A percentile compares a stretch with the other conserved stretches of the same genome.
phyloP scores from a whole-genome alignment of 768 basidiomycete genomes.

The Trametes punicea region DNA sequence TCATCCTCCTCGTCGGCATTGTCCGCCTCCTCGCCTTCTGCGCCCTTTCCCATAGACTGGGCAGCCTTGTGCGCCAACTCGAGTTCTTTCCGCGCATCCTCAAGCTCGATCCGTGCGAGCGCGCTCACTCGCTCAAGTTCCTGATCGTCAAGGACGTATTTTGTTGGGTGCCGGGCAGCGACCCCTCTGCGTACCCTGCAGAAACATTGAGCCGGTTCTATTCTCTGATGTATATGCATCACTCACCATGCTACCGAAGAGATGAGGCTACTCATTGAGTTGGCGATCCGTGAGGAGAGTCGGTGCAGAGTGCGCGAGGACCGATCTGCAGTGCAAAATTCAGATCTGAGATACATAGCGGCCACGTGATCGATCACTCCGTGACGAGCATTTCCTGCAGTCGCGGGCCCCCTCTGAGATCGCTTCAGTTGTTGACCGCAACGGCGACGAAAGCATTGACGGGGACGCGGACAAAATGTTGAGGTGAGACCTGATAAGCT shows the following conservation, averaged over 20 bases:
- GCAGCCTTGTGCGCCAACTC: slow-evolving; percentile 78
- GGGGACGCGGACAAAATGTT: slow-evolving; percentile 20
- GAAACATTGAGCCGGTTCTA: neutral
- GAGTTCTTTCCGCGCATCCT: slow-evolving; percentile 84
- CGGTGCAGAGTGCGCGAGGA: slow-evolving; percentile 23
- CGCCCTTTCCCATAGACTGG: slow-evolving; percentile 63
- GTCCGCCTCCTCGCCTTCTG: slow-evolving; percentile 63
- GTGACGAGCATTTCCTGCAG: slow-evolving; percentile 25
- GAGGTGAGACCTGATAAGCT: neutral
- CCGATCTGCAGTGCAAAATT: neutral
- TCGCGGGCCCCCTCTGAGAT: no score
- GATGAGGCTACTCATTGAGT: slow-evolving; percentile 68
- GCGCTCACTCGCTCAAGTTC: slow-evolving; percentile 89
- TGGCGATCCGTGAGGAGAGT: slow-evolving; percentile 50
- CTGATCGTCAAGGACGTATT: slow-evolving; percentile 86
- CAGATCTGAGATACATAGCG: slow-evolving; percentile 27
- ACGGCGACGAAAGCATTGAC: slow-evolving; percentile 61
- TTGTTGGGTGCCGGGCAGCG: slow-evolving; percentile 68
- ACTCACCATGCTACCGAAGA: slow-evolving; percentile 61
- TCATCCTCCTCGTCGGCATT: slow-evolving; percentile 49
- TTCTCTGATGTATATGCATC: neutral
- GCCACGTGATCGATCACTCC: slow-evolving; percentile 60
- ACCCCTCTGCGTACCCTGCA: slow-evolving; percentile 77
- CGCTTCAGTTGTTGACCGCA: slow-evolving; percentile 30
- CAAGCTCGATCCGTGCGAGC: slow-evolving; percentile 82